A percentile compares a stretch with the other conserved stretches of the same genome.
Conservation (phyloP, 345 rosid genomes). For the Rhizophora mangle region DNA sequence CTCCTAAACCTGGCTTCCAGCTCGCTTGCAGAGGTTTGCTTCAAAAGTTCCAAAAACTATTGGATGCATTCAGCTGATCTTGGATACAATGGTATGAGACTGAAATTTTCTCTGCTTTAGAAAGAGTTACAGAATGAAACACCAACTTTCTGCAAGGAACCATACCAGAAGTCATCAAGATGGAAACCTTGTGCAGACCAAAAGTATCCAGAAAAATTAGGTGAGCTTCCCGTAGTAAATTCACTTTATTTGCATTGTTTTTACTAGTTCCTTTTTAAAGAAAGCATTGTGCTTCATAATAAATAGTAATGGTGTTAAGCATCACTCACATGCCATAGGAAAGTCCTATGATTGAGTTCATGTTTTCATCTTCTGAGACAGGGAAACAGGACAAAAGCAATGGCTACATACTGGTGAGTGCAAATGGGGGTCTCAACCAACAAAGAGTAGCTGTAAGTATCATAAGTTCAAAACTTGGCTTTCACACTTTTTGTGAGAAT, state of each 20-base stretch:
- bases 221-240: slow-evolving; percentile 20
- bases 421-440: slow-evolving; percentile 94
- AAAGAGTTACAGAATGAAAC: slow-evolving; percentile 48
- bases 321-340: slow-evolving; percentile 1
- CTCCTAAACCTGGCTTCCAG: slow-evolving; percentile 65
- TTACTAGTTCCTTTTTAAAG: neutral
- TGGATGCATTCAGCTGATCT: neutral
- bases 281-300: neutral
- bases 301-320: neutral
- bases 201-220: slow-evolving; percentile 25
- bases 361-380: slow-evolving; percentile 24
- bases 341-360: slow-evolving; percentile 8
- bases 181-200: slow-evolving; percentile 87
- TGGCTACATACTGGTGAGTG: slow-evolving; percentile 79
- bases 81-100: neutral
- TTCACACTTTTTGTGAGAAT: neutral
- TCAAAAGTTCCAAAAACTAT: slow-evolving; percentile 2
- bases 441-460: slow-evolving; percentile 90
- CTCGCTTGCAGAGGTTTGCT: slow-evolving; percentile 67
- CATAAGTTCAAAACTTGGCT: neutral
- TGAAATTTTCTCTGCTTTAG: slow-evolving; percentile 35
- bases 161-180: slow-evolving; percentile 42
- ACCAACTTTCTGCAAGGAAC: slow-evolving; percentile 52
- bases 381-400: slow-evolving; percentile 43
- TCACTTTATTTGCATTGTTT: neutral